Base-by-base conservation (phyloP, 768 basidiomycete species). In the Hirschioporus abietinus region DNA sequence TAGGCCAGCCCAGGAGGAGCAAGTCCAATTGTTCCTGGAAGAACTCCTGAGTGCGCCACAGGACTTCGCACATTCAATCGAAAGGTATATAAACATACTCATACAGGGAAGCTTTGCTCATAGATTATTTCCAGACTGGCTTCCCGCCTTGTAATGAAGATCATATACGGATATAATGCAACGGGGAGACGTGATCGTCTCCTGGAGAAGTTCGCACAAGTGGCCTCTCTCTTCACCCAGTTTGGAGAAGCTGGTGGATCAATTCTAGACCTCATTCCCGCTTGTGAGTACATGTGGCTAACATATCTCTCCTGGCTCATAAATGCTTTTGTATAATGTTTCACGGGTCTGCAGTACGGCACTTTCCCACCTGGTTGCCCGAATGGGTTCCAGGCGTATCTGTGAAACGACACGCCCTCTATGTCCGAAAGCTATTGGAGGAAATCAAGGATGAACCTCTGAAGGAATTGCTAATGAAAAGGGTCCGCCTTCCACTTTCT, bases 361-460 rank as follows among this genome's bases (percentile, higher is more conserved):
- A 30, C 20, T 63, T 86, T 57, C 30, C 57, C 72, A 76, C 42
- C 1, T 80, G 81, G 63, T 66, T 85, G 20, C 86, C 86, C 1
- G 74, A 77, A 1, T 85, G 75, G 72, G 71, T 86, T 35, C 86
- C 86, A 8, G 82, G 83, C 17, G 79, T 80, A 6, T 74, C 69
- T 0, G 86, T 84, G 76, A 82, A 82, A 67, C 78, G 80, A 26
- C 75, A 82, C 6, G 87, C 84, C 25, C 71, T 75, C 12, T 70
- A 63, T 25, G 85, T 82, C 82, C 74, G 75, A 35, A 70, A 70
- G 60, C 66, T 67, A 18, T 70, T 75, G 8, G 73, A 69, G 70
- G 66, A 68, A 71, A 68, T 78, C 77, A 66, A 74, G 76, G 63
- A 73, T 70, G 42, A 70, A 71, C 67, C 76, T 75, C 67, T 82